Evolutionary conservation across 495 filamentous ascomycete species (phyloP), one percentile per base, ranked within the genome.

Genomic region (Lasiosphaeria ovina): DNA sequence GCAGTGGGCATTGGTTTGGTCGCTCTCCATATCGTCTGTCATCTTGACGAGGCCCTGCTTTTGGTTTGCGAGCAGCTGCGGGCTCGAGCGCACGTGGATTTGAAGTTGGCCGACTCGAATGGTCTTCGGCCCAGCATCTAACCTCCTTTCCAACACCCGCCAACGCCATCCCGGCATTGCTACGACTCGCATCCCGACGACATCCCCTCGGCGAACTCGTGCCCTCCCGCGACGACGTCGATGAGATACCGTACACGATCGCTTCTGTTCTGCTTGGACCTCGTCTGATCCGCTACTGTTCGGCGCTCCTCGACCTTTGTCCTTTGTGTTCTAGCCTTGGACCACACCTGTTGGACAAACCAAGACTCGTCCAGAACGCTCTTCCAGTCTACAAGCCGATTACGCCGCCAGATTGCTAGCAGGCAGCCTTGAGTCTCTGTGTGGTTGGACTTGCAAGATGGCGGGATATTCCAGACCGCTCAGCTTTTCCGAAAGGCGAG

Each of bases 401-500:
- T 42, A 42, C 14, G 7, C 14, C 3, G 38, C 3, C 8, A 14
- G 38, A 11, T 14, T 47, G 16, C 44, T 14, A 14, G 5, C 11
- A 47, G 12, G 5, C 44, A 14, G 11, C 11, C 16, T 2, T 5
- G 16, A 47, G 44, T 5, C 16, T 47, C 44, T 5, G 12, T 5
- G 12, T 51, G 31, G 6, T n/a, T 17, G 2, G 31, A 11, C 55
- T 36, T 36, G n/a, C 47, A 58, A 61, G 32, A 81, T 81, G 78
- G 66, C 73, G 52, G 69, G 69, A 17, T 79, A 78, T 57, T 57
- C 62, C 45, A 70, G 67, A 35, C 70, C 72, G 32, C 62, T 72
- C 48, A 77, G 77, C 54, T 77, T 79, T 51, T 75, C 76, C 3
- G 79, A 77, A 59, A 62, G 79, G 58, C 75, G 77, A 55, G 76